Conservation (phyloP, 1,284 basidiomycete species). For the Ustilago trichophora region DNA sequence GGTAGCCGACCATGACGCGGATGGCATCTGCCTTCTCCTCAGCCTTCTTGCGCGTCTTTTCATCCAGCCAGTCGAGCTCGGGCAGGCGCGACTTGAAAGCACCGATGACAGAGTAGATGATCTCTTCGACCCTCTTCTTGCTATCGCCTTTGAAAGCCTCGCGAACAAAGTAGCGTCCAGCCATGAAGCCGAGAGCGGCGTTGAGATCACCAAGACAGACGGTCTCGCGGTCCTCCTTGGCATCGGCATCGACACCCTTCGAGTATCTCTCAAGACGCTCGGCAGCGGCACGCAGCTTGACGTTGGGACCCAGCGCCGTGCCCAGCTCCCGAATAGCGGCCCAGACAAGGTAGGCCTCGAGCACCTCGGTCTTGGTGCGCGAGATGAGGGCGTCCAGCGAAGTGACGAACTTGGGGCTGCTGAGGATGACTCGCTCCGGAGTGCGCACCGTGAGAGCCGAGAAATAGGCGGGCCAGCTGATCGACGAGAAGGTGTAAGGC, state of each 20-base stretch:
- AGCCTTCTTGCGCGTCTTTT: constrained; percentile 80
- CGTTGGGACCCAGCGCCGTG: constrained; percentile 46
- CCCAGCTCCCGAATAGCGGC: constrained; percentile 59
- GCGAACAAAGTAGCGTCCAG: constrained; percentile 78
- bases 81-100: constrained; percentile 84
- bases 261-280: constrained; percentile 77
- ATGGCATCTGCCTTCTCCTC: constrained; percentile 85
- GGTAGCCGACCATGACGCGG: constrained; percentile 87
- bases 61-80: constrained; percentile 90
- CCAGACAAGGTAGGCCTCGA: constrained; percentile 83
- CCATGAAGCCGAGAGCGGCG: constrained; percentile 69
- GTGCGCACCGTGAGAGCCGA: constrained; percentile 76
- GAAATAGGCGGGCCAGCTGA: constrained; percentile 85
- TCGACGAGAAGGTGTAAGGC: constrained; percentile 72
- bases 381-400: constrained; percentile 78
- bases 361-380: constrained; percentile 75
- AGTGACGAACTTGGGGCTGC: constrained; percentile 80
- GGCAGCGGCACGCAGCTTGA: constrained; percentile 65
- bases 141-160: constrained; percentile 85
- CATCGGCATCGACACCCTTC: constrained; percentile 85
- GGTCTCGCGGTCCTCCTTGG: constrained; percentile 81
- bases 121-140: constrained; percentile 79
- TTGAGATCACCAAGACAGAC: constrained; percentile 69
- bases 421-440: constrained; percentile 74
- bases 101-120: constrained; percentile 86